These are phyloP conservation scores for Eucalyptus coolabah DNA, from an alignment of 345 rosid genomes.

Conservation along the genomic window DNA sequence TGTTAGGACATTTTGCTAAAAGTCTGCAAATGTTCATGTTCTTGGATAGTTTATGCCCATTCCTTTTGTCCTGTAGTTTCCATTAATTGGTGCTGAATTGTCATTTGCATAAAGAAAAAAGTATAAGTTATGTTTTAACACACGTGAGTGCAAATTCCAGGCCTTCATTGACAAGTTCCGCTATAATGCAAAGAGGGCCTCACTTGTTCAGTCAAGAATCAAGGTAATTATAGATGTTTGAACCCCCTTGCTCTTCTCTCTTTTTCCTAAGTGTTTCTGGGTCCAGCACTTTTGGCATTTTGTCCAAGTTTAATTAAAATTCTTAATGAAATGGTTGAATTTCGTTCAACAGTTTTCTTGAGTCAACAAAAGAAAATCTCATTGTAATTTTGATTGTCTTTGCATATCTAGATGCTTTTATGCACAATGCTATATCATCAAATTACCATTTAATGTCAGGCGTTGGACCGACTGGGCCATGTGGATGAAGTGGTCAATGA, in stretches of 20 bases:
- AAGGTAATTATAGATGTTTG: conserved; percentile 40
- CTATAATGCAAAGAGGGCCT: conserved; percentile 96
- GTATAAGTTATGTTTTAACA: background rate
- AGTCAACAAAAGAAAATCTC: background rate
- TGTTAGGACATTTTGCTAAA: background rate
- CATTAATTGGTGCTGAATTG: background rate
- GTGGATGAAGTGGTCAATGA: conserved; percentile 94
- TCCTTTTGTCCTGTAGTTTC: background rate
- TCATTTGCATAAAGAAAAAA: background rate
- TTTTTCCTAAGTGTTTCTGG: background rate
- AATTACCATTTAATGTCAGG: conserved; percentile 22
- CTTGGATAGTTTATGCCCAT: background rate
- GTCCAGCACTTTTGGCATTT: background rate
- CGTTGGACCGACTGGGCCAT: conserved; percentile 81
- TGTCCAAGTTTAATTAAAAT: background rate
- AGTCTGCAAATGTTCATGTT: background rate
- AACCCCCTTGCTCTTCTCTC: background rate
- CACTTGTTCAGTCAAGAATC: conserved; percentile 99
- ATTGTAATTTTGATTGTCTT: background rate
- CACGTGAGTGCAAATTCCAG: conserved; percentile 16
- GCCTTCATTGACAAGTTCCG: conserved; percentile 98
- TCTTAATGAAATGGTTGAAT: background rate
- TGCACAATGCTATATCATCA: background rate
- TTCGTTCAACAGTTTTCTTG: background rate
- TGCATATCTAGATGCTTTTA: background rate